Percentiles rank a stretch among this genome's conserved stretches.
phyloP scores from a whole-genome alignment of 1,284 basidiomycete genomes.

The Coniferiporia weirii region DNA sequence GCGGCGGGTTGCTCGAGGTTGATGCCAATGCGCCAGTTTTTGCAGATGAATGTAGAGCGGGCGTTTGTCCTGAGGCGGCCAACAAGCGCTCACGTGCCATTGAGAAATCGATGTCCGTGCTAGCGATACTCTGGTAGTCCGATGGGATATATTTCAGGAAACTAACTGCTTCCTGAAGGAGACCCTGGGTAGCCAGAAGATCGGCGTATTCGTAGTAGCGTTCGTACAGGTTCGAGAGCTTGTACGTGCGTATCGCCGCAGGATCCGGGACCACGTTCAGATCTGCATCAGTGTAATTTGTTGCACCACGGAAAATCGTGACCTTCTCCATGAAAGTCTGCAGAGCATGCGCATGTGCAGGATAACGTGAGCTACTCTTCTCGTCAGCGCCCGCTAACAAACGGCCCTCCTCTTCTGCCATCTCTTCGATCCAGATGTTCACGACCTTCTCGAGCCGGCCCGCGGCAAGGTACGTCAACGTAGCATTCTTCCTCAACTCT shows the following conservation, averaged over 20 bases:
- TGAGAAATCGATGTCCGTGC: constrained; percentile 47
- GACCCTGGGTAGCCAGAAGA: constrained; percentile 84
- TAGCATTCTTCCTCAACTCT: constrained; percentile 82
- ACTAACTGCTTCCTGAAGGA: constrained; percentile 76
- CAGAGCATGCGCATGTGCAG: constrained; percentile 83
- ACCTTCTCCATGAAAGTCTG: constrained; percentile 98
- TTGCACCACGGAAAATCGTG: constrained; percentile 87
- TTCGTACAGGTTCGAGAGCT: constrained; percentile 84
- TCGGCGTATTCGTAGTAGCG: constrained; percentile 96
- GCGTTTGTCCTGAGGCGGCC: constrained; percentile 36
- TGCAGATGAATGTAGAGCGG: constrained; percentile 4
- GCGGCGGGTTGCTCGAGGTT: constrained; percentile 2
- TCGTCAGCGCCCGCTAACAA: constrained; percentile 42
- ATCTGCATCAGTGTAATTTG: constrained; percentile 83
- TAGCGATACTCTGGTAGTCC: constrained; percentile 67
- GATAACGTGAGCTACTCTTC: constrained; percentile 59
- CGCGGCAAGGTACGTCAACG: constrained; percentile 88
- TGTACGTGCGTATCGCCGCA: constrained; percentile 61
- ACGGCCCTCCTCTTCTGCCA: constrained; percentile 78
- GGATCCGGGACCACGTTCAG: constrained; percentile 33
- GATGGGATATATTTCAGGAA: constrained; percentile 81
- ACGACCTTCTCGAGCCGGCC: constrained; percentile 86
- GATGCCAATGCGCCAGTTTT: constrained; percentile 10
- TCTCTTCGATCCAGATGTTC: constrained; percentile 90
- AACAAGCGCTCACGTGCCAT: constrained; percentile 62